Evolutionary conservation across 2,329 filamentous ascomycete species (phyloP).

Genomic region (Phaeoacremonium minimum): DNA sequence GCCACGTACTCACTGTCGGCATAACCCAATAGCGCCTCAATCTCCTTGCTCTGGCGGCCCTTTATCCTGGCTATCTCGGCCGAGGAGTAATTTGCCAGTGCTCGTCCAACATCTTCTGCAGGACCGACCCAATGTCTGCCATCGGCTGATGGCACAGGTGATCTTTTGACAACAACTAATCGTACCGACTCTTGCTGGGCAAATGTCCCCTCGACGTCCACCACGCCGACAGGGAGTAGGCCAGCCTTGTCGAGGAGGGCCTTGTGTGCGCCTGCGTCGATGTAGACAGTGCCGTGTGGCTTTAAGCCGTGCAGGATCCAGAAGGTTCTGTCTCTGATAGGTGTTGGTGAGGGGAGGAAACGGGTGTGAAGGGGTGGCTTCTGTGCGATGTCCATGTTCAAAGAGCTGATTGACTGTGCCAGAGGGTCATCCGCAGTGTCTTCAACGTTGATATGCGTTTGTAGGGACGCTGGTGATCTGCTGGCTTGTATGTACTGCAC

Average conservation of each 20-base stretch:
- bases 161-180: conserved; percentile 71
- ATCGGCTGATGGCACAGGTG: conserved; percentile 28
- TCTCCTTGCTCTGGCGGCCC: conserved; percentile 78
- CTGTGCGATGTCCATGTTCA: conserved; percentile 28
- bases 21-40: conserved; percentile 77
- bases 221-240: conserved; percentile 83
- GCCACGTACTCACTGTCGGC: conserved; percentile 94
- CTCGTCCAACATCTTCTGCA: conserved; percentile 75
- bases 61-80: conserved; percentile 79
- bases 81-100: conserved; percentile 89
- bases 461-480: conserved; percentile 31
- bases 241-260: conserved; percentile 82
- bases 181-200: conserved; percentile 89
- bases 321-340: conserved; percentile 91
- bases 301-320: conserved; percentile 92
- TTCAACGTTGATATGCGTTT: conserved; percentile 16
- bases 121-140: conserved; percentile 44
- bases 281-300: conserved; percentile 86
- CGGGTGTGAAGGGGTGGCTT: conserved; percentile 78
- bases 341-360: conserved; percentile 79
- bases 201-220: conserved; percentile 85
- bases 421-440: conserved; percentile 28
- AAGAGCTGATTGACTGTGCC: conserved; percentile 35
- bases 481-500: conserved; percentile 72
- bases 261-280: conserved; percentile 82